Base-by-base conservation (phyloP, 148 eudicot species). In the Amaranthus palmeri region DNA sequence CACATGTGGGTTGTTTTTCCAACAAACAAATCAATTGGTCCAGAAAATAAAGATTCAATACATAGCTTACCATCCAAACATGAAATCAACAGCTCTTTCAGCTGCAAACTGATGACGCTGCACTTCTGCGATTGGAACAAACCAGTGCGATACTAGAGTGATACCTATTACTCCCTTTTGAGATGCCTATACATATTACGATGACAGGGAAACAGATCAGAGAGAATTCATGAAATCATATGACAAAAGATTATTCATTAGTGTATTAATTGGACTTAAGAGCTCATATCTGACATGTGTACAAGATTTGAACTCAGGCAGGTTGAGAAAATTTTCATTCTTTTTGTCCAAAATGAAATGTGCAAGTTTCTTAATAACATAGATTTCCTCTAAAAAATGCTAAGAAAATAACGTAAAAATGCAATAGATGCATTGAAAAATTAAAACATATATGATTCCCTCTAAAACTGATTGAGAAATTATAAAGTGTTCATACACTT, bases 161-260 rank as follows among this genome's bases (percentile, higher is more conserved):
- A 80, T 80, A 41, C 82, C 82, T 10, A 80, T 75, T 11, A 66
- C 10, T 2, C 82, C 82, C 65, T 80, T 71, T 50, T 80, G 79
- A 43, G 67, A 61, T 52, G 47, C 67, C 79, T 75, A 63, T 54
- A 9, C 43, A 17, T 58, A 57, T 25, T 25, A 25, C 36, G 36
- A 25, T 3, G 7, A 63, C 13, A 54, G 11, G 18, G 9, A 6
- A 54, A 8, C 3, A 8, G 5, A 65, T 53, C 6, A 52, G 60
- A 50, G 13, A 65, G 46, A 47, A 3, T 4, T 10, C 36, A 45
- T 8, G 43, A 67, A 8, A 15, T 46, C 18, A 12, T 11, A 3
- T 13, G 0, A 65, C 8, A 47, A 15, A 48, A 48, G 8, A 25
- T 15, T 65, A 54, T 7, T 15, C 36, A 25, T 25, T 25, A 25